Base-by-base conservation (phyloP, 352 stramenopile genomes). In the Peronospora tabacina region DNA sequence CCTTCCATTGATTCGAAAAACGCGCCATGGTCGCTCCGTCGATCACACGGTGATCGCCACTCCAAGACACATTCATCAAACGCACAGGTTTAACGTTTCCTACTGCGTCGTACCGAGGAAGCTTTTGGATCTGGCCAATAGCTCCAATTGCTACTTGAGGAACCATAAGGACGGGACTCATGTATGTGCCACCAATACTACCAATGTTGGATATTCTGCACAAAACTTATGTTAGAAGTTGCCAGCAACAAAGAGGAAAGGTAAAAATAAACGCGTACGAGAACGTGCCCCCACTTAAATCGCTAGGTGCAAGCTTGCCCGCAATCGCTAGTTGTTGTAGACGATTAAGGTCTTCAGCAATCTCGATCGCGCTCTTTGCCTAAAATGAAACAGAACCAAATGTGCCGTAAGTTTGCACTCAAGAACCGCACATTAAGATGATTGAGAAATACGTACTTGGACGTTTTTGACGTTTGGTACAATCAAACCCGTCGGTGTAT, bases 81-180 rank as follows among this genome's bases (percentile, higher is more conserved):
- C 87, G 81, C 30, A 86, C 65, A 10, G 90, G 76, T 39, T 90
- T 64, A 8, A 98, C 82, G 38, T 75, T 78, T 35, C 79, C 82
- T 12, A 93, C 74, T n/a, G 50, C 56, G 10, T 85, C 72, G 53
- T 98, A 99, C n/a, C 95, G 82, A 9, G 96, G 96, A 5, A 99
- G 52, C 22, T 82, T 90, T 68, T 98, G 95, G 42, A 98, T 97
- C 54, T 90, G 88, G 44, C 96, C 96, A 40, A 99, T 77, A 1
- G 96, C 96, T 33, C 95, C 96, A 52, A 99, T 99, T 29, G 92
- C 95, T 5, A 99, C 94, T 48, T 98, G 94, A 15, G 96, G 96
- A 34, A 88, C 58, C 42, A 97, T 78, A 44, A 99, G 92, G 32
- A 99, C 85, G 5, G 96, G 96, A 19, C 74, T 85, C 82, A 97